Evolutionary conservation across 805 yeast genomes (phyloP), one percentile per base, ranked within the genome.

Genomic region (Blastobotrys mokoenaii): DNA sequence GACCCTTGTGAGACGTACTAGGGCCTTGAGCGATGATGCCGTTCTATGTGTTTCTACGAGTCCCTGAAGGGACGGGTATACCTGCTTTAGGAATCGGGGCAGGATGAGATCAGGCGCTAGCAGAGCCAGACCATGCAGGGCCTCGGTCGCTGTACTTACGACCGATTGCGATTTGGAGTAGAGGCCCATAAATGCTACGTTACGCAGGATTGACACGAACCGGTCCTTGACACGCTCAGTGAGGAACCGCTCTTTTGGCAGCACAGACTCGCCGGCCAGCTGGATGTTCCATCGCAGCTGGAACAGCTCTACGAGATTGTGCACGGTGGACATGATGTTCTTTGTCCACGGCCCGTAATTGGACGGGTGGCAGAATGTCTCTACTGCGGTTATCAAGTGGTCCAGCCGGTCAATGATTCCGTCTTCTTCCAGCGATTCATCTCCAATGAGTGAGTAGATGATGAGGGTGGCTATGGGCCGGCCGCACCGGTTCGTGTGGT

Each of bases 341-440:
- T 73, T 63, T 0, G 95, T 75, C 97, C 97, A 89, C n/a, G 73
- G 72, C 0, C 96, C 97, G n/a, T 71, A 63, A 60, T 89, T 89
- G 0, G 97, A 88, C 5, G 98, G 98, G 61, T 93, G 97, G 2
- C 80, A 80, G 63, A 82, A 85, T 15, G 96, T 84, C 50, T 77
- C 82, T 4, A 88, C 68, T 0, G 95, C 78, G 44, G 79, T 78
- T n/a, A 83, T 54, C 22, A 84, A 66, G 0, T 77, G 71, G 17
- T 68, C 67, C 3, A 89, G 56, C 41, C 72, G 67, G 14, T 70
- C 75, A 52, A 82, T 59, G 17, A 80, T 69, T 4, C 79, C 79
- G 15, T 60, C 68, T 1, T 59, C 47, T 1, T 62, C 72, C 10
- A 65, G 53, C 0, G 71, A 67, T 32, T 59, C 53, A 3, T 71